These are phyloP conservation scores for Acer negundo DNA, from an alignment of 345 rosid genomes.

Conservation along the genomic window DNA sequence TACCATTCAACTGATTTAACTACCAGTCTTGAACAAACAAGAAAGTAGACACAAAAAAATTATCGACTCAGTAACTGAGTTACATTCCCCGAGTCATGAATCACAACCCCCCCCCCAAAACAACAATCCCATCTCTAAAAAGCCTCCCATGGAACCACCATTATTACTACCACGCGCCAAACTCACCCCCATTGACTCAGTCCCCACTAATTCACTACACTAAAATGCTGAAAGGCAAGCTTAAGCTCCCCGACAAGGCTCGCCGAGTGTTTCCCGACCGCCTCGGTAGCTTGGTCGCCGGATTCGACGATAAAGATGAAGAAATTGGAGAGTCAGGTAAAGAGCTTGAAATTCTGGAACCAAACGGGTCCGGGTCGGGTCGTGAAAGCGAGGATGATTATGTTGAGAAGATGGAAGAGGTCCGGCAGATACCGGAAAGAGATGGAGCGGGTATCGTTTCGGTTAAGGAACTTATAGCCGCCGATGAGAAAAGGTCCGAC, in stretches of 20 bases:
- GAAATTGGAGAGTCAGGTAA: slow-evolving; percentile 45
- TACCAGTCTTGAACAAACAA: slow-evolving; percentile 32
- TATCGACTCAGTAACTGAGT: slow-evolving; percentile 14
- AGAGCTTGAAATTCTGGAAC: slow-evolving; percentile 59
- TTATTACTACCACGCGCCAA: not conserved
- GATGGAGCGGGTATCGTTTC: slow-evolving; percentile 34
- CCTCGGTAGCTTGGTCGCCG: slow-evolving; percentile 54
- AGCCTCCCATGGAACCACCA: slow-evolving; percentile 17
- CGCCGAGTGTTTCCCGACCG: slow-evolving; percentile 46
- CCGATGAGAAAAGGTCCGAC: slow-evolving; percentile 70
- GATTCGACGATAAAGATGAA: slow-evolving; percentile 36
- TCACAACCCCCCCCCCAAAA: not conserved
- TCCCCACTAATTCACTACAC: slow-evolving; percentile 7
- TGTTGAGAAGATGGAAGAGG: slow-evolving; percentile 23
- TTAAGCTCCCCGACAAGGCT: slow-evolving; percentile 49
- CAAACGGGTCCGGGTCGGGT: slow-evolving; percentile 35
- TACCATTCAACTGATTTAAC: slow-evolving; percentile 44
- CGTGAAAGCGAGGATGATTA: slow-evolving; percentile 27
- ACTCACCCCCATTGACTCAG: slow-evolving; percentile 19
- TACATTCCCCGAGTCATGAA: slow-evolving; percentile 16
- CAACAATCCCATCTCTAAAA: not conserved
- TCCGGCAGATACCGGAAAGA: slow-evolving; percentile 28
- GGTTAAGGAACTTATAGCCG: slow-evolving; percentile 40
- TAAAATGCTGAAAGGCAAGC: slow-evolving; percentile 54
- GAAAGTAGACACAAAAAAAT: not conserved